These are phyloP conservation scores for Ophiosphaerella herpotricha DNA, from an alignment of 2,329 filamentous ascomycete genomes.

Conservation along the genomic window DNA sequence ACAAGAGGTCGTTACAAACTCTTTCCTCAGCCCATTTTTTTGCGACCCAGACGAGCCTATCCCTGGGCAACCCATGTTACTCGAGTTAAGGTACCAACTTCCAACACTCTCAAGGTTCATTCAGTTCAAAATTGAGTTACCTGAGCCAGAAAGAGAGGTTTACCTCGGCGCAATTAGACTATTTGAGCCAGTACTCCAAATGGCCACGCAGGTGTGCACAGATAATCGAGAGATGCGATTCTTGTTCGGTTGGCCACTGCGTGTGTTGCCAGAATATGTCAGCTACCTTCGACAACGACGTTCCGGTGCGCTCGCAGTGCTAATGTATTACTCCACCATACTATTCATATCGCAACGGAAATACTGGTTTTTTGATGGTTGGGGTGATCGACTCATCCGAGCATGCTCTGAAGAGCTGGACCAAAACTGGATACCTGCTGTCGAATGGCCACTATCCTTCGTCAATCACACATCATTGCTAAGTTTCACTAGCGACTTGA, in stretches of 20 bases:
- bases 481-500: conserved; percentile 5
- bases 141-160: conserved; percentile 18
- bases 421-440: conserved; percentile 26
- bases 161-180: conserved; percentile 21
- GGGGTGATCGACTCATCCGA: conserved; percentile 35
- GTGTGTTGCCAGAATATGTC: conserved; percentile 39
- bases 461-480: conserved; percentile 12
- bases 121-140: conserved; percentile 22
- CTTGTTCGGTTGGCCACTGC: conserved; percentile 46
- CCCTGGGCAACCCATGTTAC: conserved; percentile 34
- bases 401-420: conserved; percentile 28
- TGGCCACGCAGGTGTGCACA: conserved; percentile 25
- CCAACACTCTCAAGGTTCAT: conserved; percentile 26
- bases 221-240: conserved; percentile 44
- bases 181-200: conserved; percentile 26
- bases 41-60: conserved; percentile 21
- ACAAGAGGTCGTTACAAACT: conserved; percentile 21
- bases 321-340: conserved; percentile 47
- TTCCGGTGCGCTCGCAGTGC: conserved; percentile 42
- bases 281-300: conserved; percentile 35
- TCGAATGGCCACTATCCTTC: conserved; percentile 35
- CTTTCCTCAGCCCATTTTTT: conserved; percentile 32
- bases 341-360: conserved; percentile 39
- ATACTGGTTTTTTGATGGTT: conserved; percentile 49
- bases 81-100: conserved; percentile 25